Base-by-base conservation (phyloP, 139 green algal genomes). In the Chlorella ohadii region DNA sequence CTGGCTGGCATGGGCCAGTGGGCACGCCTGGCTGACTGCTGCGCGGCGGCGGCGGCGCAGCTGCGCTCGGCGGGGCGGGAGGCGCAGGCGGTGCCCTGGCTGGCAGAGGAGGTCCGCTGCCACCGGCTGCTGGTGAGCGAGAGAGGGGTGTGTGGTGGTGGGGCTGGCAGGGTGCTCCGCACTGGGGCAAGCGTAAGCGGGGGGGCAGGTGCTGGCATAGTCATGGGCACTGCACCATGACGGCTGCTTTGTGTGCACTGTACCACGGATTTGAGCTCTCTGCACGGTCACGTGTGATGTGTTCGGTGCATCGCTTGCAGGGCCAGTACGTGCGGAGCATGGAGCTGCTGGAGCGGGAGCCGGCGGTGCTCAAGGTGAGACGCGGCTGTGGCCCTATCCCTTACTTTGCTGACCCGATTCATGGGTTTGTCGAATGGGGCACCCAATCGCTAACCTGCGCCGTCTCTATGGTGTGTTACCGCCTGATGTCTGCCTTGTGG, bases 41-140 rank as follows among this genome's bases (percentile, higher is more conserved):
- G 59, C 16, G 39, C 74, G 61, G 81, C 59, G 12, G 85, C 76
- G 22, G 63, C 56, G 20, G 28, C 22, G 13, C 33, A 67, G 64
- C 51, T 87, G 65, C 9, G 16, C 28, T 33, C 38, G 41, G 41
- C 63, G 34, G 72, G 72, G 25, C 34, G 68, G 68, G 41, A 71
- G 4, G 39, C 56, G 22, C 15, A 11, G 33, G 80, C 67, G 38
- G 20, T 85, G 63, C 83, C 38, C 1, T 85, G 74, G 68, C 78
- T 87, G 83, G 57, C 41, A 1, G 73, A 68, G 33, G 74, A 65
- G 9, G 38, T 39, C 3, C 41, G 51, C 34, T 76, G 76, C n/a
- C 81, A 83, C 47, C 19, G 16, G 4, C 15, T 36, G 22, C 23
- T 63, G 63, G 22, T 59, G 51, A 22, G 51, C 22, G 44, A 11